Evolutionary conservation across 331 rosid genomes (phyloP).

Genomic region (Erythrophleum ivorense): DNA sequence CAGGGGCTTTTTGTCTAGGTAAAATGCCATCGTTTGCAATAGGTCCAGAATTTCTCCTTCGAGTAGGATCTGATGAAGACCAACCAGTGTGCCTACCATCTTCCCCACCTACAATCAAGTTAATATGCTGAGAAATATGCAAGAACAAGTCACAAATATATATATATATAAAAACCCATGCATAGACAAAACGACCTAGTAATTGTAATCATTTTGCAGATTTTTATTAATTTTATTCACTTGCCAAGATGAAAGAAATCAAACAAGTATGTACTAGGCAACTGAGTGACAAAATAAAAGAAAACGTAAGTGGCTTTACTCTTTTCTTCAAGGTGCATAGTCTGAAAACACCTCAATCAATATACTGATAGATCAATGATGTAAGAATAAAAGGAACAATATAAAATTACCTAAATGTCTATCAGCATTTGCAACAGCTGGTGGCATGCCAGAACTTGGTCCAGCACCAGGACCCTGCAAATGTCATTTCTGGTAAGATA

Average conservation of each 20-base stretch:
- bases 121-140: constrained; percentile 11
- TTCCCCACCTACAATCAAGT: constrained; percentile 70
- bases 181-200: background rate
- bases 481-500: constrained; percentile 38
- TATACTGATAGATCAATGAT: constrained; percentile 1
- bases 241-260: background rate
- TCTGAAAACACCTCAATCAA: background rate
- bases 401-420: constrained; percentile 64
- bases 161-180: background rate
- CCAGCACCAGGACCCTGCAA: constrained; percentile 82
- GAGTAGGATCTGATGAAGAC: constrained; percentile 79
- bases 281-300: background rate
- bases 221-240: background rate
- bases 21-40: constrained; percentile 61
- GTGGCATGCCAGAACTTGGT: constrained; percentile 94
- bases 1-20: constrained; percentile 73
- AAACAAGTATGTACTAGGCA: background rate
- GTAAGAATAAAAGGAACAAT: background rate
- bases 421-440: constrained; percentile 69
- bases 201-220: background rate
- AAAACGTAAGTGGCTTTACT: constrained; percentile 16
- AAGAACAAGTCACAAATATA: background rate
- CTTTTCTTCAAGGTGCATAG: background rate
- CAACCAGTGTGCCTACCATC: constrained; percentile 77
- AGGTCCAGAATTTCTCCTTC: constrained; percentile 87